Base-by-base conservation (phyloP, 169 alveolate species). In the Hepatocystis sp. region DNA sequence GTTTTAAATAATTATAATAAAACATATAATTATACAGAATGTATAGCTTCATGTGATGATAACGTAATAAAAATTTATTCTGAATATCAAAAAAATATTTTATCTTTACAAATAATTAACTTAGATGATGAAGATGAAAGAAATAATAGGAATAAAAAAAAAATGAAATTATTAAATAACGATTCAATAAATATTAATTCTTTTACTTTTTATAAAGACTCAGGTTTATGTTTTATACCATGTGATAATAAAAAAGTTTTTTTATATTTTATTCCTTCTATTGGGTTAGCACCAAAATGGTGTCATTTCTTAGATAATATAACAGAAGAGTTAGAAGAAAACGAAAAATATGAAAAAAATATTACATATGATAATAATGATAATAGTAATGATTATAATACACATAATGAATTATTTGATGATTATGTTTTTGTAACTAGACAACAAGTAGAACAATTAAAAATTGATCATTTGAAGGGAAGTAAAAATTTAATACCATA, bases 211-310 rank as follows among this genome's bases (percentile, higher is more conserved):
- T 94, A 93, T 64, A 95, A 95, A 7, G 93, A 96, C 63, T 91
- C 97, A 4, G 99, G 99, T 8, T 55, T 98, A 76, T 91, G 98
- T 58, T 95, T 97, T 86, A 93, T 95, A 5, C 98, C 98, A 1
- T 94, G 97, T 28, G 99, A 98, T 89, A 92, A 95, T 53, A 93
- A 96, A 28, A 95, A 97, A 85, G 92, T 98, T 0, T 99, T 98
- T 34, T 91, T 96, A 15, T 97, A 95, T 90, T 98, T 96, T 85
- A 90, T 97, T 4, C 99, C 99, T 10, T 86, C 91, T 65, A 85
- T 98, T 32, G 99, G 99, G 1, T 95, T 97, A 5, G 99, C 99
- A 8, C 99, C 99, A 46, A 95, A 86, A 21, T 98, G 99, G 99
- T 97, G 99, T 49, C 92, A 98, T 40, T 98, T 97, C 93, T 86